Conservation (phyloP, 495 filamentous ascomycete genomes). For the Penicillium bialowiezense region DNA sequence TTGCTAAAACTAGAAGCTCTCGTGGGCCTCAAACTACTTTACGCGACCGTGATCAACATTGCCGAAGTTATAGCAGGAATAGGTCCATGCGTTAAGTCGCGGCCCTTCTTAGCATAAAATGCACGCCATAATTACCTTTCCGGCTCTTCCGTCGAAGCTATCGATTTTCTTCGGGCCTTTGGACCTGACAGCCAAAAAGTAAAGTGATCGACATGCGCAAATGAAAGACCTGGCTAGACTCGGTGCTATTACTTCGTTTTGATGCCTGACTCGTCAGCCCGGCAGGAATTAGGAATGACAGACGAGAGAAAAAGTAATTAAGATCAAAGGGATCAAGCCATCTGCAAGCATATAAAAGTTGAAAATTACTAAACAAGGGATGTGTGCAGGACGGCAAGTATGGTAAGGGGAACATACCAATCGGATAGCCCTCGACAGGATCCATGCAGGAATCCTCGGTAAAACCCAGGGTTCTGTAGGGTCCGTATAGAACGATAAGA, state of each 20-base stretch:
- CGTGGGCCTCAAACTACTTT: background rate
- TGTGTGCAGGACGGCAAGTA: constrained; percentile 16
- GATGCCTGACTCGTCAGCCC: constrained; percentile 13
- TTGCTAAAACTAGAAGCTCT: background rate
- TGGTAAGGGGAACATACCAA: constrained; percentile 12
- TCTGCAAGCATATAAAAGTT: background rate
- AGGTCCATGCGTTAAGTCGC: constrained; percentile 25
- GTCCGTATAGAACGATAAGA: constrained; percentile 1
- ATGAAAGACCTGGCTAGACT: constrained; percentile 2
- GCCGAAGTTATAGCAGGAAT: constrained; percentile 16
- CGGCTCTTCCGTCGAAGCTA: constrained; percentile 15
- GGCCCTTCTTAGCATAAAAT: constrained; percentile 18
- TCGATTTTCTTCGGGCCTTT: constrained; percentile 19
- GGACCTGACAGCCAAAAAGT: constrained; percentile 9
- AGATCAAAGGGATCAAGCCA: constrained; percentile 4
- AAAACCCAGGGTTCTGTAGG: background rate
- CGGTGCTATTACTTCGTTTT: background rate
- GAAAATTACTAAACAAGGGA: constrained; percentile 3
- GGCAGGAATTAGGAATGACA: background rate
- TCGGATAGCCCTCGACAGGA: constrained; percentile 4
- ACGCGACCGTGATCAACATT: constrained; percentile 16
- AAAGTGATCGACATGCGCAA: constrained; percentile 1
- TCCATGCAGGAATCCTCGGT: constrained; percentile 9
- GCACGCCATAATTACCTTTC: constrained; percentile 29
- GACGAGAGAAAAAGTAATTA: background rate